These are phyloP conservation scores for Hyaloscypha variabilis DNA, from an alignment of 495 filamentous ascomycete species.

Conservation along the genomic window DNA sequence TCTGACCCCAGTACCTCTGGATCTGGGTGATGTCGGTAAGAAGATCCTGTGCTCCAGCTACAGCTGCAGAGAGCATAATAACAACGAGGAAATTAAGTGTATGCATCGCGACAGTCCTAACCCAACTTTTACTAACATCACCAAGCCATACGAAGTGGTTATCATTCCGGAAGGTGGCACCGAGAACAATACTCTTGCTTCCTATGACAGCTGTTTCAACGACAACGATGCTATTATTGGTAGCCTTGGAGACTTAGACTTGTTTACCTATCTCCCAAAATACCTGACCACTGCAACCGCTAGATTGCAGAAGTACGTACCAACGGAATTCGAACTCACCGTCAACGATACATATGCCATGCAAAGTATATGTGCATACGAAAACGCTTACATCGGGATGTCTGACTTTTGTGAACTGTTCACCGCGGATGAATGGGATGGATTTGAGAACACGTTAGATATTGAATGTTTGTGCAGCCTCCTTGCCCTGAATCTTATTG, in stretches of 20 bases:
- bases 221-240: constrained; percentile 30
- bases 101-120: constrained; percentile 30
- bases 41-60: constrained; percentile 37
- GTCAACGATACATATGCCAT: constrained; percentile 46
- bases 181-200: constrained; percentile 53
- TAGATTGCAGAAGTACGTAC: constrained; percentile 37
- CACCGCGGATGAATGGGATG: constrained; percentile 41
- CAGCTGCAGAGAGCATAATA: constrained; percentile 53
- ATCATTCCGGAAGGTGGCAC: constrained; percentile 49
- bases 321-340: constrained; percentile 38
- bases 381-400: constrained; percentile 35
- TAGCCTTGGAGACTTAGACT: constrained; percentile 36
- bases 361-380: constrained; percentile 45
- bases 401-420: constrained; percentile 42
- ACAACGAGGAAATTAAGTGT: constrained; percentile 42
- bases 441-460: constrained; percentile 45
- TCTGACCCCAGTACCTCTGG: constrained; percentile 44
- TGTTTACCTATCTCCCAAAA: constrained; percentile 37
- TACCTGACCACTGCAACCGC: constrained; percentile 37
- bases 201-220: constrained; percentile 43
- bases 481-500: not conserved
- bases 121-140: constrained; percentile 34
- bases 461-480: constrained; percentile 28
- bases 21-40: constrained; percentile 33
- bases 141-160: constrained; percentile 43